Base-by-base conservation (phyloP, 116 monocot genomes). In the Dioscorea cayenensis region DNA sequence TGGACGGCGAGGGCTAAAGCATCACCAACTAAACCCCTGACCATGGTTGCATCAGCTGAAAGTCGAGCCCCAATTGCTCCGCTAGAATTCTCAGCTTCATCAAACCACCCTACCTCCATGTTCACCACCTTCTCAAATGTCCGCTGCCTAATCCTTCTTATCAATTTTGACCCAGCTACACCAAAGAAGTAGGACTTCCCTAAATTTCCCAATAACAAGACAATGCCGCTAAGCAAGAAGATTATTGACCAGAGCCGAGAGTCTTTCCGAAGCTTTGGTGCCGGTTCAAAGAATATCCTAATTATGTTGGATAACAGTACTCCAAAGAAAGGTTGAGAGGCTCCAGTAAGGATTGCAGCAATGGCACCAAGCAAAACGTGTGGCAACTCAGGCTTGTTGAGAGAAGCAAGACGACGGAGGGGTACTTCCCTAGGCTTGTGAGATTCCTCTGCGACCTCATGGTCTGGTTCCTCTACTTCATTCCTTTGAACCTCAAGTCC, bases 21-120 rank as follows among this genome's bases (percentile, higher is more conserved):
- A 38, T 81, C 81, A 38, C 81, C 81, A 7, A 81, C 76, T 62
- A 81, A 58, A 48, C 73, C 23, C 51, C 73, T 67, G 28, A 81
- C 63, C n/a, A 37, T 25, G 10, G 72, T 49, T 13, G 77, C 73
- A 67, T 82, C 77, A 37, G 62, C 52, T 21, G 77, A 73, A 12
- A 82, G 73, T 50, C 69, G 58, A 19, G 73, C 70, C 0, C 77
- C 77, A 51, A 77, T 66, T 0, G 65, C 74, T 32, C 78, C 78
- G n/a, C 68, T 50, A 1, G 88, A 84, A 68, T 94, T 94, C 13
- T 36, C 10, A 17, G 79, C 70, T 22, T 84, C 74, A 71, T 94
- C 94, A 63, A 90, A 94, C 90, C 90, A 94, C 7, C 82, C 77
- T 11, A 84, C 78, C 60, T 90, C 90, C 68, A 82, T 84, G 76